phyloP scores from a whole-genome alignment of 371 early-diverging fungal species.

The Quaeritorhiza haematococci region DNA sequence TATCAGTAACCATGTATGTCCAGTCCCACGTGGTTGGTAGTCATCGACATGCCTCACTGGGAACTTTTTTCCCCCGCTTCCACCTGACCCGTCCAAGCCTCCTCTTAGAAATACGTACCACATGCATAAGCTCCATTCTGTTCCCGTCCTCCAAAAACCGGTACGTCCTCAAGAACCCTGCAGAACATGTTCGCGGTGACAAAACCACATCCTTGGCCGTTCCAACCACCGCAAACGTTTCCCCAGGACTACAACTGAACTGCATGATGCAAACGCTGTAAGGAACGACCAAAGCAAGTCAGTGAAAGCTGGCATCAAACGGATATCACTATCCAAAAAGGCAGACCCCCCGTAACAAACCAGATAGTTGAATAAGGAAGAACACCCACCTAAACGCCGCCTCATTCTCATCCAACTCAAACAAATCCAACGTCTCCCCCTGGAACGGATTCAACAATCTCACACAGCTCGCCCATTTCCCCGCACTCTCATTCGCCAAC shows the following conservation, averaged over 20 bases:
- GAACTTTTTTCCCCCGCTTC: too few species aligned
- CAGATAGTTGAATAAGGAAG: too few species aligned
- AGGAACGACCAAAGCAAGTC: constrained; percentile 1
- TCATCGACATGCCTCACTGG: not conserved
- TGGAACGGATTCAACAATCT: constrained; percentile 73
- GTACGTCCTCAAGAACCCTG: constrained; percentile 74
- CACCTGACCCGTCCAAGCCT: too few species aligned
- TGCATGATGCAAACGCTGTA: constrained; percentile 61
- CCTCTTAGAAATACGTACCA: constrained; percentile 35
- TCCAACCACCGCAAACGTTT: constrained; percentile 77
- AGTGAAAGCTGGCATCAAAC: too few species aligned
- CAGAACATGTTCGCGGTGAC: constrained; percentile 63
- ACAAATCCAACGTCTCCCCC: constrained; percentile 63
- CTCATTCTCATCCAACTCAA: constrained; percentile 82
- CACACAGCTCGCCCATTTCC: constrained; percentile 87
- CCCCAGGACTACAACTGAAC: constrained; percentile 56
- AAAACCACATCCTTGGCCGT: constrained; percentile 71
- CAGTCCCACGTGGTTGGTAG: not conserved
- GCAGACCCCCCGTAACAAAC: too few species aligned
- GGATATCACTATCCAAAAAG: not conserved
- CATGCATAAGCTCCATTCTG: constrained; percentile 73
- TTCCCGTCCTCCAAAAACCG: constrained; percentile 60
- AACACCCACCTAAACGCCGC: constrained; percentile 65
- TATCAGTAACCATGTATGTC: too few species aligned
- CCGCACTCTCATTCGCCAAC: too few species aligned